phyloP scores from a whole-genome alignment of 2,329 filamentous ascomycete genomes.

The Bipolaris gigantea region DNA sequence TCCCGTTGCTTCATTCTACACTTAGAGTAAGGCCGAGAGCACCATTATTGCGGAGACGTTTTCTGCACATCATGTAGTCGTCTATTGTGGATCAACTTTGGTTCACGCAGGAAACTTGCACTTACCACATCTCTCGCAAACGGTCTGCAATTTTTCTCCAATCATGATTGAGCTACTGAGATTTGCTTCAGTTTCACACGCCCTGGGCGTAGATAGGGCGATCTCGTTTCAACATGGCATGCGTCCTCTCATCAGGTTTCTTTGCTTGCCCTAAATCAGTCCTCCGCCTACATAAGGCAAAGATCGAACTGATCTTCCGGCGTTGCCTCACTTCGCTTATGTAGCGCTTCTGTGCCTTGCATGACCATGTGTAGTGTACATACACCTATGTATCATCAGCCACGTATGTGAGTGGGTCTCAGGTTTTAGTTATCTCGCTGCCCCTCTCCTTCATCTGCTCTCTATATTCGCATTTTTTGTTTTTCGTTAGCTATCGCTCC shows the following conservation, averaged over 20 bases:
- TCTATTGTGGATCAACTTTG: neutral
- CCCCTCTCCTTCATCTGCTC: neutral
- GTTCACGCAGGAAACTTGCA: neutral
- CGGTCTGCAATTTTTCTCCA: too few species aligned
- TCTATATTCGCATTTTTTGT: neutral
- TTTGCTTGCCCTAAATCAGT: neutral
- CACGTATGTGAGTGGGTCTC: neutral
- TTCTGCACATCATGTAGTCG: too few species aligned
- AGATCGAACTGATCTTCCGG: neutral
- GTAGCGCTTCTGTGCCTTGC: neutral
- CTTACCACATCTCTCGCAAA: neutral
- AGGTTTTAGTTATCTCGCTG: neutral
- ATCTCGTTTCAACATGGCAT: neutral
- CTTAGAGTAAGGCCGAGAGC: too few species aligned
- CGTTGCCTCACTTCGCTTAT: neutral
- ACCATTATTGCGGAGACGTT: neutral
- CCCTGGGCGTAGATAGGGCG: neutral
- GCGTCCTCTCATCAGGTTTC: neutral
- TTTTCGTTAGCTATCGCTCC: neutral
- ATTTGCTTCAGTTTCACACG: neutral
- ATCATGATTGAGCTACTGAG: neutral
- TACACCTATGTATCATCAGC: neutral
- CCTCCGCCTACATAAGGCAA: neutral
- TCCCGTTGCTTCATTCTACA: neutral
- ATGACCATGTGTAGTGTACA: neutral